These are phyloP conservation scores for Suillus subalutaceus DNA, from an alignment of 768 basidiomycete genomes.

Conservation along the genomic window DNA sequence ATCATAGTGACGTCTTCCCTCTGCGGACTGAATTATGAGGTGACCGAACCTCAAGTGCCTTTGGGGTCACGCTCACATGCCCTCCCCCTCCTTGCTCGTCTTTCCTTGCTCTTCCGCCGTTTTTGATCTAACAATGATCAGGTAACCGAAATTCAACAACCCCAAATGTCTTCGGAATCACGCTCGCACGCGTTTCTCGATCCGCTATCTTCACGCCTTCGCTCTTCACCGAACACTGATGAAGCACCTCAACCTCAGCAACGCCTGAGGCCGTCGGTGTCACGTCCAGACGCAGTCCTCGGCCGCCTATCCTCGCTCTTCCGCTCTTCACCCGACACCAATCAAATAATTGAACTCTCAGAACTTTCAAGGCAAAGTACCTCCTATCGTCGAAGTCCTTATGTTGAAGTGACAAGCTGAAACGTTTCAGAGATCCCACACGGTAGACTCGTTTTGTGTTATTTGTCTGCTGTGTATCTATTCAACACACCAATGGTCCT, in stretches of 20 bases:
- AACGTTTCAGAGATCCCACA: neutral
- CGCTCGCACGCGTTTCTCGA: neutral
- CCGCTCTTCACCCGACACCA: neutral
- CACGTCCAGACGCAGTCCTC: neutral
- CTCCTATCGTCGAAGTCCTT: neutral
- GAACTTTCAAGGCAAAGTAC: neutral
- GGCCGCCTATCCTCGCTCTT: neutral
- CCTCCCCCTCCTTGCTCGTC: too few relatives aligned
- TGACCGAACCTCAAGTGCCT: neutral
- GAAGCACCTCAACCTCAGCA: neutral
- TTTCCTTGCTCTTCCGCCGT: too few relatives aligned
- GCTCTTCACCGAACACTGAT: neutral
- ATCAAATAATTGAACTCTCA: neutral
- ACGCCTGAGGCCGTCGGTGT: neutral
- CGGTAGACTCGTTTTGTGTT: neutral
- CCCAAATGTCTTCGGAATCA: neutral
- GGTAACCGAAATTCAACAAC: neutral
- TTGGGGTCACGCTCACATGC: neutral
- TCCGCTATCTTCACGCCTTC: neutral
- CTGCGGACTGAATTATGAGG: neutral
- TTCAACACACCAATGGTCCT: neutral
- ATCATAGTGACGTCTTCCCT: neutral
- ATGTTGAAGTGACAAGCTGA: neutral
- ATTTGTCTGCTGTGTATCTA: neutral
- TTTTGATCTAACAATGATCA: too few relatives aligned